These are phyloP conservation scores for Oligophagozyma castellii DNA, from an alignment of 1,139 yeast genomes.

Conservation along the genomic window DNA sequence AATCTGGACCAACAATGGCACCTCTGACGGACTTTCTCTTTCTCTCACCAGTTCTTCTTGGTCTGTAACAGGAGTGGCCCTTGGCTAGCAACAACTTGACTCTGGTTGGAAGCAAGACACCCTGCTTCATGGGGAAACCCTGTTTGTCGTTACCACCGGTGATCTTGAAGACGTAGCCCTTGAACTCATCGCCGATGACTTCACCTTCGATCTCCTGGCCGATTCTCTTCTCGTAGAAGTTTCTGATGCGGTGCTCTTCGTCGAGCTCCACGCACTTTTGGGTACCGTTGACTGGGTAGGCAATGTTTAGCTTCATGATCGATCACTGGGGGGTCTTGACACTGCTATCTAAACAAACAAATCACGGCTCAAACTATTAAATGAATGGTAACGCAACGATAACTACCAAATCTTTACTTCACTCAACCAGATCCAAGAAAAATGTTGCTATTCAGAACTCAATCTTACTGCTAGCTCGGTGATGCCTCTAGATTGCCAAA, in stretches of 20 bases:
- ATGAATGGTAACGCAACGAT: too few relatives aligned
- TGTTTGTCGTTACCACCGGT: conserved; percentile 99
- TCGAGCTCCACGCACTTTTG: conserved; percentile 96
- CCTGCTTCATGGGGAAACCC: conserved; percentile 99
- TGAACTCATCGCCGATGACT: conserved; percentile 96
- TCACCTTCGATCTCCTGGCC: conserved; percentile 99
- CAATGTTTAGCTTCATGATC: conserved; percentile 63
- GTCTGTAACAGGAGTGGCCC: conserved; percentile 99
- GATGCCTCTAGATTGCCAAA: too few relatives aligned
- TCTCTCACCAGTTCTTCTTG: conserved; percentile 99
- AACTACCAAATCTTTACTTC: too few relatives aligned
- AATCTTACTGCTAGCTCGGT: too few relatives aligned
- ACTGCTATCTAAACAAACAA: too few relatives aligned
- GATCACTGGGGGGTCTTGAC: conserved; percentile 24
- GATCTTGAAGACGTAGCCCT: conserved; percentile 97
- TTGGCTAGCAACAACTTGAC: conserved; percentile 88
- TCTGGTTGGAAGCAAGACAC: conserved; percentile 99
- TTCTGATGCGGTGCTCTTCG: conserved; percentile 98
- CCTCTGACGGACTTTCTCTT: conserved; percentile 99
- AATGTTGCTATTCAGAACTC: too few relatives aligned
- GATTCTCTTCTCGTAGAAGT: conserved; percentile 98
- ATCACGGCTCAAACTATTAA: too few relatives aligned
- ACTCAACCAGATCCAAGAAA: too few relatives aligned
- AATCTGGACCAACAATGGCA: conserved; percentile 95
- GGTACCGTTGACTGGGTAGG: conserved; percentile 99